These are phyloP conservation scores for Blastobotrys chiropterorum DNA, from an alignment of 805 yeast species.

Conservation along the genomic window DNA sequence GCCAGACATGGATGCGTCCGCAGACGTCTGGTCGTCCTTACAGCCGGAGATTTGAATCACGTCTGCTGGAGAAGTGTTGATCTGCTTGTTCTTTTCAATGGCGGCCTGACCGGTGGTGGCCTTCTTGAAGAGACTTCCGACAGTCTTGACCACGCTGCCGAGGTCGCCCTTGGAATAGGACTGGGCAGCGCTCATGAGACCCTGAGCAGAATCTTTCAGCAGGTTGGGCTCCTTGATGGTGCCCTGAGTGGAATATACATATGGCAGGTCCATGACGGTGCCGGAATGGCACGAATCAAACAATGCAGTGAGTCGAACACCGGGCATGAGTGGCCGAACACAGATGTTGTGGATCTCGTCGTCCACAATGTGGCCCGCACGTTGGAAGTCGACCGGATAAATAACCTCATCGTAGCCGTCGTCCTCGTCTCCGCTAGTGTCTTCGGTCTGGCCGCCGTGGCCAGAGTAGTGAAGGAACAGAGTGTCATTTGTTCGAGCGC, in stretches of 20 bases:
- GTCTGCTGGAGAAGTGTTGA: slow-evolving; percentile 70
- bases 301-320: slow-evolving; percentile 70
- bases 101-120: slow-evolving; percentile 34
- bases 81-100: slow-evolving; percentile 40
- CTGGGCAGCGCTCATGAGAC: slow-evolving; percentile 51
- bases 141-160: slow-evolving; percentile 39
- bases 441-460: slow-evolving; percentile 74
- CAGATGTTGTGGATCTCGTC: slow-evolving; percentile 66
- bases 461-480: slow-evolving; percentile 81
- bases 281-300: slow-evolving; percentile 89
- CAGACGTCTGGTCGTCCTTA: slow-evolving; percentile 76
- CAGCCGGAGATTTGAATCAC: slow-evolving; percentile 74
- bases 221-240: slow-evolving; percentile 74
- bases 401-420: slow-evolving; percentile 69
- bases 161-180: slow-evolving; percentile 59
- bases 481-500: slow-evolving; percentile 71
- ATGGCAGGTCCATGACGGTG: slow-evolving; percentile 74
- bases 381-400: slow-evolving; percentile 67
- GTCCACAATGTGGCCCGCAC: slow-evolving; percentile 62
- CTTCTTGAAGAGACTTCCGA: slow-evolving; percentile 31
- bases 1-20: slow-evolving; percentile 72
- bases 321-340: slow-evolving; percentile 64
- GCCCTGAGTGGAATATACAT: slow-evolving; percentile 75
- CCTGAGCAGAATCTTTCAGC: slow-evolving; percentile 67
- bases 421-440: slow-evolving; percentile 67